Conservation (phyloP, 2,329 filamentous ascomycete genomes). For the Aspergillus persii region DNA sequence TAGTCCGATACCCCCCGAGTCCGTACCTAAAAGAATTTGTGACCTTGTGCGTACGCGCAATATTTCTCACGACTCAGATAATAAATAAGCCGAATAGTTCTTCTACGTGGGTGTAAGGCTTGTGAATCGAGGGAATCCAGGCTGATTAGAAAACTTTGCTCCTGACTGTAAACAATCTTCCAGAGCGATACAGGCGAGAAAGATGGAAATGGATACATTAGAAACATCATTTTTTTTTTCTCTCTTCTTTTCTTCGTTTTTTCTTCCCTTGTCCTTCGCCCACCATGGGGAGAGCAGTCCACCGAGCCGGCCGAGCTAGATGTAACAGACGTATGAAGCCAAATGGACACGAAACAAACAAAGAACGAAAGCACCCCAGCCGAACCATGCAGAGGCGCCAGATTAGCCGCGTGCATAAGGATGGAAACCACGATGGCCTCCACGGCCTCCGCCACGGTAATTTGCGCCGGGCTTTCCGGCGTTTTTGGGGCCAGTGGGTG, state of each 20-base stretch:
- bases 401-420: conserved; percentile 60
- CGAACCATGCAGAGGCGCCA: not conserved
- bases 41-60: not conserved
- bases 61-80: no score
- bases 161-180: not conserved
- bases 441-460: conserved; percentile 84
- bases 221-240: conserved; percentile 1
- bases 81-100: not conserved
- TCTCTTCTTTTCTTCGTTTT: not conserved
- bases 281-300: not conserved
- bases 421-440: conserved; percentile 72
- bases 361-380: not conserved
- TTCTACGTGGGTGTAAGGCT: not conserved
- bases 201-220: conserved; percentile 9
- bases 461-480: conserved; percentile 87
- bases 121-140: not conserved
- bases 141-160: not conserved
- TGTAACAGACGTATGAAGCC: not conserved
- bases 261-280: not conserved
- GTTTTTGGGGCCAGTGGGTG: conserved; percentile 94
- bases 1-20: no score
- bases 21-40: not conserved
- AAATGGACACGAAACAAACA: not conserved
- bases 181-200: not conserved
- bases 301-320: not conserved